A percentile compares a stretch with the other conserved stretches of the same genome.
Evolutionary conservation across 1,139 yeast species (phyloP).

Genomic region (Scheffersomyces quercinus): DNA sequence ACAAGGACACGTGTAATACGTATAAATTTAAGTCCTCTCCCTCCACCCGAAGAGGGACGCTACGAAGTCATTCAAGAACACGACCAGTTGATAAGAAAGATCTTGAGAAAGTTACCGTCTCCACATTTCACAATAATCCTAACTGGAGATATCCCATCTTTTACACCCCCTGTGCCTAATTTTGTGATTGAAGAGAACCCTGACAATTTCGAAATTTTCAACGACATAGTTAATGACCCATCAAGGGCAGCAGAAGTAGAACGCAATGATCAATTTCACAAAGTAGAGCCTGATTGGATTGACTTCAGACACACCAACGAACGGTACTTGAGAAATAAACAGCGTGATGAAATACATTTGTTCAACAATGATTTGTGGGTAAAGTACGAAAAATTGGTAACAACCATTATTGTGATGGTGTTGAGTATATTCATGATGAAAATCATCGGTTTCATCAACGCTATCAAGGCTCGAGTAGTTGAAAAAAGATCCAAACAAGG

Average conservation of each 20-base stretch:
- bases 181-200: conserved; percentile 29
- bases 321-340: conserved; percentile 32
- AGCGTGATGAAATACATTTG: conserved; percentile 38
- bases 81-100: conserved; percentile 53
- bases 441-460: conserved; percentile 8
- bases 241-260: conserved; percentile 53
- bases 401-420: conserved; percentile 36
- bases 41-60: conserved; percentile 30
- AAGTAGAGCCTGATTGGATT: conserved; percentile 35
- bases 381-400: conserved; percentile 39
- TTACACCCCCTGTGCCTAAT: conserved; percentile 34
- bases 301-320: conserved; percentile 32
- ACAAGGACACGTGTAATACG: conserved; percentile 59
- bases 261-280: conserved; percentile 47
- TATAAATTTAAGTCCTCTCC: conserved; percentile 53
- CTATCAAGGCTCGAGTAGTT: conserved; percentile 4
- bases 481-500: conserved; percentile 2
- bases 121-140: conserved; percentile 60
- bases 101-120: conserved; percentile 65
- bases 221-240: conserved; percentile 48
- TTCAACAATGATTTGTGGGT: conserved; percentile 41
- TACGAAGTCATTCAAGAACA: conserved; percentile 28
- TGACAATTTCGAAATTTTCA: conserved; percentile 41
- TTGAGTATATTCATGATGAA: conserved; percentile 18
- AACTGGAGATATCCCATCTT: conserved; percentile 34